Percentiles rank a stretch among this genome's conserved stretches.
Evolutionary conservation across 371 early-diverging fungal species (phyloP).

Genomic region (Mortierella sp.): DNA sequence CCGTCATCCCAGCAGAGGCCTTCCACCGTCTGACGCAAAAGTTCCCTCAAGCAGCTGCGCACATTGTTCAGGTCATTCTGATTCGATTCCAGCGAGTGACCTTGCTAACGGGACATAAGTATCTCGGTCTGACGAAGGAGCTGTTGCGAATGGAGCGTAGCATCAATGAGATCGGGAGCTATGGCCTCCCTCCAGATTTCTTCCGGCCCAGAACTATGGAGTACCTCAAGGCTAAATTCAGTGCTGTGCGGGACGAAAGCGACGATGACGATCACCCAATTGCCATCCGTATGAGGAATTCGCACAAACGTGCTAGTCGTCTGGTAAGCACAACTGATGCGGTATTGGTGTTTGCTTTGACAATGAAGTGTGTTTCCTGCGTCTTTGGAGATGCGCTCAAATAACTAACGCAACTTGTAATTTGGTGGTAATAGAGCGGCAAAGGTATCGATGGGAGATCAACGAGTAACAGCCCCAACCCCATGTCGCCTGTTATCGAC

Average conservation of each 20-base stretch:
- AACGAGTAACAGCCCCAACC: slow-evolving; percentile 17
- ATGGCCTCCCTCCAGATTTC: slow-evolving; percentile 69
- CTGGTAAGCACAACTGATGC: slow-evolving; percentile 18
- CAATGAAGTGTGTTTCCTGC: no score
- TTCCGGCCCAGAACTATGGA: slow-evolving; percentile 79
- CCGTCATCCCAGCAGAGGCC: slow-evolving; percentile 95
- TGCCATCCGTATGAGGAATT: slow-evolving; percentile 31
- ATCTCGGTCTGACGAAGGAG: slow-evolving; percentile 92
- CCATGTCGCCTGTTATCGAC: slow-evolving; percentile 28
- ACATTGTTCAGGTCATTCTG: slow-evolving; percentile 95
- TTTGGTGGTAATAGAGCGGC: slow-evolving; percentile 9
- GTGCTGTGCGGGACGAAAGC: slow-evolving; percentile 61
- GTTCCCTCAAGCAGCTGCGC: slow-evolving; percentile 95
- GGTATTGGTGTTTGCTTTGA: background rate
- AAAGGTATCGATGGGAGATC: slow-evolving; percentile 22
- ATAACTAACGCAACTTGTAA: background rate
- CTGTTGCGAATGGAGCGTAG: slow-evolving; percentile 84
- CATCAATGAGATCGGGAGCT: slow-evolving; percentile 80
- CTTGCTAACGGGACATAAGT: slow-evolving; percentile 90
- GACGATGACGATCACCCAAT: slow-evolving; percentile 57
- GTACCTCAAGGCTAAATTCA: slow-evolving; percentile 73
- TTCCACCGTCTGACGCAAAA: slow-evolving; percentile 90
- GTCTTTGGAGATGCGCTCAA: background rate
- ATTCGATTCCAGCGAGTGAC: slow-evolving; percentile 97
- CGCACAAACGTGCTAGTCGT: slow-evolving; percentile 21